Evolutionary conservation across 2,329 filamentous ascomycete genomes (phyloP), one percentile per base, ranked within the genome.

Genomic region (Boeremia lycopersici): DNA sequence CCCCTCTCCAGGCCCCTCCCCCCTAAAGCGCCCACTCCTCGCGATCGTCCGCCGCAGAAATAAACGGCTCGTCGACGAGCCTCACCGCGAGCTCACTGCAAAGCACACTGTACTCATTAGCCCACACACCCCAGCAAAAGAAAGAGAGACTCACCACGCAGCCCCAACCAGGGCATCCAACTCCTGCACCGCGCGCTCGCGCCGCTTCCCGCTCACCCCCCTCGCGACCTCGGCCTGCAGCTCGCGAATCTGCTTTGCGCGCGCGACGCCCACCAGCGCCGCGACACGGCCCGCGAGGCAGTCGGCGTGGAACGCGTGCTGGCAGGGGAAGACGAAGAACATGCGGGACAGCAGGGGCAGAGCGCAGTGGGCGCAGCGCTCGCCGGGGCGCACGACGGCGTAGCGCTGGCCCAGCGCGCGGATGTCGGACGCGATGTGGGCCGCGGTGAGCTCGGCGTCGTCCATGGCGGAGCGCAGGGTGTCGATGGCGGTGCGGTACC

Each of bases 321-420:
- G 95, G 75, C 95, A 99, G 0, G 95, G 95, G 64, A 99, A 99
- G 15, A 99, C 95, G 65, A 98, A 99, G 77, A 99, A 99, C 68
- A 97, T 93, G 48, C 93, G 80, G 69, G 90, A 93, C 13, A 99
- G 82, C 48, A 99, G 78, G 9, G 95, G 95, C 51, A 98, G 77
- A 0, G 87, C 86, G 70, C 95, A 99, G 2, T 89, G 86, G 77
- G 93, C 96, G 75, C 95, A 99, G 71, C 91, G 88, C 79, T 99
- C 95, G 0, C 95, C 95, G 0, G 95, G 93, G 72, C 97, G 93
- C 6, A 99, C 95, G 59, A 99, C 96, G 1, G 93, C 95, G 70
- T 98, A 99, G 3, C 95, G 86, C 58, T 89, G 86, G 70, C 96
- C 92, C 3, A 99, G 82, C 0, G 88, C 86, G 1, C 89, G 86